A percentile compares a stretch with the other conserved stretches of the same genome.
These are phyloP conservation scores for Umbelopsis vinacea DNA, from an alignment of 192 early-diverging fungal genomes.

Conservation along the genomic window DNA sequence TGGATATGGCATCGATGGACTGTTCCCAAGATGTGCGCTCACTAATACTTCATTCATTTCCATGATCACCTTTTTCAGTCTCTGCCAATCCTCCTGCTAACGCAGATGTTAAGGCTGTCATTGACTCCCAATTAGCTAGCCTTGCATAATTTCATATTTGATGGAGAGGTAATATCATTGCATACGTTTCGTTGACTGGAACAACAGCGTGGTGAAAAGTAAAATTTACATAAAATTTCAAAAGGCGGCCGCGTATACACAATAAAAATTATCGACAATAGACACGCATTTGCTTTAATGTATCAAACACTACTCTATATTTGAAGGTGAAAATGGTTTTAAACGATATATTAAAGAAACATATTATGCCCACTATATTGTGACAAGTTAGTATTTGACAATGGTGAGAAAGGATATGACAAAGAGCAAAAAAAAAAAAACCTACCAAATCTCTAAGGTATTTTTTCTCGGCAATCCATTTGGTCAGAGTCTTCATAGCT, in stretches of 20 bases:
- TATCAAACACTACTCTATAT: neutral
- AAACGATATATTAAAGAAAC: neutral
- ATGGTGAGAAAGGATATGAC: neutral
- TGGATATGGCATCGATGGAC: too few species aligned
- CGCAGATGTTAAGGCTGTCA: constrained; percentile 9
- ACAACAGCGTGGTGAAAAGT: neutral
- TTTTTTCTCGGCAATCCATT: constrained; percentile 64
- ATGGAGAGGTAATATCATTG: neutral
- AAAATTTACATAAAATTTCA: constrained; percentile 7
- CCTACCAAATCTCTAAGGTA: constrained; percentile 68
- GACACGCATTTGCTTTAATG: constrained; percentile 8
- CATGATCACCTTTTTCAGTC: neutral
- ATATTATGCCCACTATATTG: constrained; percentile 13
- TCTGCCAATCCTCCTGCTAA: neutral
- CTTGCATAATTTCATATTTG: neutral
- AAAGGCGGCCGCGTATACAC: neutral
- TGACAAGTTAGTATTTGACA: neutral
- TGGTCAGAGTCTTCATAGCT: constrained; percentile 61
- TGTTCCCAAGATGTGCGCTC: neutral
- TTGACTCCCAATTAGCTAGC: constrained; percentile 12
- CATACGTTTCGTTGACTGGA: neutral
- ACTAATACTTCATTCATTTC: neutral
- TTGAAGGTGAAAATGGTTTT: neutral
- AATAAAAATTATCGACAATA: constrained; percentile 12
- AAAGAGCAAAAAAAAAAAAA: too few species aligned